Evolutionary conservation across 2,329 filamentous ascomycete genomes (phyloP).

Genomic region (Neonectria hederae): DNA sequence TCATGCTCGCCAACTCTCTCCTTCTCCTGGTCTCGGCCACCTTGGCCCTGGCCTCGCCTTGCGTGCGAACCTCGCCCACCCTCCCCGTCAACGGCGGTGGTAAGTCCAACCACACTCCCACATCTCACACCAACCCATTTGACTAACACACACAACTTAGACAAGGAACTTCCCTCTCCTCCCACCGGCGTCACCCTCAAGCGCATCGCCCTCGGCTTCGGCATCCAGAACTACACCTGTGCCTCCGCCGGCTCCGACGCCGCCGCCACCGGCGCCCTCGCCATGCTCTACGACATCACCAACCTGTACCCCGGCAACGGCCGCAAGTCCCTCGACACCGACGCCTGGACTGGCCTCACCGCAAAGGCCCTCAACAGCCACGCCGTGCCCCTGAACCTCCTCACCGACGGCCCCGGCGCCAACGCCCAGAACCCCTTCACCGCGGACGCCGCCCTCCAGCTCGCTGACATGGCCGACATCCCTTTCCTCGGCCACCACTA

Average conservation of each 20-base stretch:
- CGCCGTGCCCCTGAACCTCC: constrained; percentile 59
- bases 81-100: constrained; percentile 53
- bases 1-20: constrained; percentile 48
- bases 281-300: constrained; percentile 68
- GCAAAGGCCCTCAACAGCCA: constrained; percentile 52
- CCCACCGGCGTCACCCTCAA: constrained; percentile 54
- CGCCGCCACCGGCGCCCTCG: constrained; percentile 62
- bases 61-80: constrained; percentile 34
- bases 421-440: constrained; percentile 58
- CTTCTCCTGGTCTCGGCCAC: constrained; percentile 48
- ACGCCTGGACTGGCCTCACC: constrained; percentile 54
- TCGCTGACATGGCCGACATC: constrained; percentile 49
- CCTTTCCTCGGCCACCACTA: constrained; percentile 71
- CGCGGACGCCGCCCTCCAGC: constrained; percentile 48
- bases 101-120: constrained; percentile 37
- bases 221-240: constrained; percentile 77
- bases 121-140: constrained; percentile 5
- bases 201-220: constrained; percentile 69
- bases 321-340: constrained; percentile 48
- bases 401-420: constrained; percentile 49
- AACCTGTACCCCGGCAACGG: constrained; percentile 59
- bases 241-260: constrained; percentile 47
- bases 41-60: constrained; percentile 44
- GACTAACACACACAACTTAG: constrained; percentile 42
- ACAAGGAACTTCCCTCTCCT: constrained; percentile 56